Conservation (phyloP, 768 basidiomycete species). For the Postia placenta region DNA sequence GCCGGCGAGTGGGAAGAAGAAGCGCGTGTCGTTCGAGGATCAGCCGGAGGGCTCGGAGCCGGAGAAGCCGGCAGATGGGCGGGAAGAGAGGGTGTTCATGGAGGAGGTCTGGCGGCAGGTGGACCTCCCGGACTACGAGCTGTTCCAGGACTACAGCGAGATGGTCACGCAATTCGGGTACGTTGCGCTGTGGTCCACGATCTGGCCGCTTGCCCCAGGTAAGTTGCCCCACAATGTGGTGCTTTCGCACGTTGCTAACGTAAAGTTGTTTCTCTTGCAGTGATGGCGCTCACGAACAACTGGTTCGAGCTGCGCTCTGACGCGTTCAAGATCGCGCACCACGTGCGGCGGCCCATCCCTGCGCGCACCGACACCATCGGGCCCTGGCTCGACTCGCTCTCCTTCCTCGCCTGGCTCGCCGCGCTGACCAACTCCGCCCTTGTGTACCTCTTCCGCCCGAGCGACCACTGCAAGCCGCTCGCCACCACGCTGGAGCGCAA, state of each 20-base stretch:
- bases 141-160: slow-evolving; percentile 89
- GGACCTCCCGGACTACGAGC: slow-evolving; percentile 71
- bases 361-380: slow-evolving; percentile 88
- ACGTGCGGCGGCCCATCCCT: slow-evolving; percentile 80
- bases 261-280: too few relatives aligned
- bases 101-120: slow-evolving; percentile 74
- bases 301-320: slow-evolving; percentile 88
- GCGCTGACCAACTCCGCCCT: slow-evolving; percentile 86
- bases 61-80: slow-evolving; percentile 25
- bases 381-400: slow-evolving; percentile 86
- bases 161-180: slow-evolving; percentile 97
- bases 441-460: slow-evolving; percentile 80
- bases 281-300: slow-evolving; percentile 87
- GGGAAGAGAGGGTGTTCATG: slow-evolving; percentile 75
- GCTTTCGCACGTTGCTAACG: too few relatives aligned
- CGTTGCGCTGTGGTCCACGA: slow-evolving; percentile 85
- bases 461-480: slow-evolving; percentile 21
- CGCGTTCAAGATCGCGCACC: slow-evolving; percentile 90
- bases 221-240: slow-evolving; percentile 22
- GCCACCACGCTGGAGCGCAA: slow-evolving; percentile 22
- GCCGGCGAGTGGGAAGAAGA: slow-evolving; percentile 27
- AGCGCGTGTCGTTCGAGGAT: slow-evolving; percentile 68
- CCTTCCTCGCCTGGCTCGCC: slow-evolving; percentile 85
- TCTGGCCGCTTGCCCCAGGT: slow-evolving; percentile 90
- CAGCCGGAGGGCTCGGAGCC: slow-evolving; percentile 63